Evolutionary conservation across 371 early-diverging fungal species (phyloP).

Genomic region (Syncephalastrum racemosum): DNA sequence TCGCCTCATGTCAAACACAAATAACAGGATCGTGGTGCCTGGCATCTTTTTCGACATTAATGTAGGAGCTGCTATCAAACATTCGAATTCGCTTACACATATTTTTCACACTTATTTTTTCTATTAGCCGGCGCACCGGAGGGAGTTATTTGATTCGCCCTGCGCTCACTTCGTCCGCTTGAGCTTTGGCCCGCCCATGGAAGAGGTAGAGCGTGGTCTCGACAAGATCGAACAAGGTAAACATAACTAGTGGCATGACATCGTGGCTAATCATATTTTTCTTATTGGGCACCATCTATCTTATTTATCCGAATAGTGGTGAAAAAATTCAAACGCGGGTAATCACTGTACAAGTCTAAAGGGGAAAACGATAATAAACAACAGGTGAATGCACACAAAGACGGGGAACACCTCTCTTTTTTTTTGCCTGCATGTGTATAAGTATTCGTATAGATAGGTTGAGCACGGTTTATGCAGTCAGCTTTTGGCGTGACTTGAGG

Average conservation of each 20-base stretch:
- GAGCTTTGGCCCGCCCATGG: constrained; percentile 53
- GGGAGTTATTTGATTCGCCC: constrained; percentile 53
- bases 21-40: constrained; percentile 43
- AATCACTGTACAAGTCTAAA: neutral
- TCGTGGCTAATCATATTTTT: neutral
- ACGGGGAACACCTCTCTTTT: neutral
- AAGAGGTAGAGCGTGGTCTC: constrained; percentile 43
- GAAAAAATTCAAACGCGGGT: no score
- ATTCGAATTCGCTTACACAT: neutral
- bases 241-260: neutral
- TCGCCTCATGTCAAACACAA: neutral
- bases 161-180: constrained; percentile 55
- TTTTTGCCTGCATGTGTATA: no score
- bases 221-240: constrained; percentile 31
- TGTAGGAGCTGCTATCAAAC: constrained; percentile 18
- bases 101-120: neutral
- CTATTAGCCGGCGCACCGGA: constrained; percentile 45
- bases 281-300: no score
- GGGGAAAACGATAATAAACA: neutral
- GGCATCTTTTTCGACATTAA: constrained; percentile 58
- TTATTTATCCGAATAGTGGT: no score
- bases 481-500: constrained; percentile 12
- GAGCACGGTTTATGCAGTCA: neutral
- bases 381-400: neutral
- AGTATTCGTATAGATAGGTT: no score